A percentile compares a stretch with the other conserved stretches of the same genome.
phyloP scores from a whole-genome alignment of 345 rosid genomes.

The Litchi chinensis region DNA sequence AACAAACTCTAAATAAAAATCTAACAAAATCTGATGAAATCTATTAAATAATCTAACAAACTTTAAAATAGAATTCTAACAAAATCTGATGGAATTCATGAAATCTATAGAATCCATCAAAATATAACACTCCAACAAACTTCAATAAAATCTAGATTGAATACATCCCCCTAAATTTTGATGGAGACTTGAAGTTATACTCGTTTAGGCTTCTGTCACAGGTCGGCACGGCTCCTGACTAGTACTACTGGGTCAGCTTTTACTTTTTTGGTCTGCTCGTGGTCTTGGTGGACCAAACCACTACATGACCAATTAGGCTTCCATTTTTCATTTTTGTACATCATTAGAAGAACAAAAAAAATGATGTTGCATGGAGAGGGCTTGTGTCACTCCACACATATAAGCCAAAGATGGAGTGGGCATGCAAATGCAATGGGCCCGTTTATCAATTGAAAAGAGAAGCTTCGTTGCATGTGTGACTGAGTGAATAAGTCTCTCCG shows the following conservation, averaged over 20 bases:
- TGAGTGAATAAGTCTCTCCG: neutral
- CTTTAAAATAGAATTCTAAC: too few relatives aligned
- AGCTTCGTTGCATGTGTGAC: neutral
- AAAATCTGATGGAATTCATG: too few relatives aligned
- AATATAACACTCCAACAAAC: too few relatives aligned
- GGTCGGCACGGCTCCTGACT: neutral
- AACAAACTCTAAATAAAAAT: too few relatives aligned
- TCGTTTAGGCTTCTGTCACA: neutral
- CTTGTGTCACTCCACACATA: neutral
- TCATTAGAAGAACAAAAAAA: neutral
- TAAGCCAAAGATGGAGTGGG: neutral
- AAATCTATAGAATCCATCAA: too few relatives aligned
- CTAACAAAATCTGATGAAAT: too few relatives aligned
- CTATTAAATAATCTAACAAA: too few relatives aligned
- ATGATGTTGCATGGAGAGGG: neutral
- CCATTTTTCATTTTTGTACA: neutral
- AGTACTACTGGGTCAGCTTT: neutral
- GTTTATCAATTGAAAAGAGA: neutral
- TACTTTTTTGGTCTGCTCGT: neutral
- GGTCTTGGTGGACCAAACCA: neutral
- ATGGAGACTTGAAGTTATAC: neutral
- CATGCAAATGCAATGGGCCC: neutral
- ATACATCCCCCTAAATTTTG: too few relatives aligned
- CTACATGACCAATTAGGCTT: neutral
- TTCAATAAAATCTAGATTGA: too few relatives aligned